Evolutionary conservation across 441 rosid genomes (phyloP), one percentile per base, ranked within the genome.

Genomic region (Lepidium campestre): DNA sequence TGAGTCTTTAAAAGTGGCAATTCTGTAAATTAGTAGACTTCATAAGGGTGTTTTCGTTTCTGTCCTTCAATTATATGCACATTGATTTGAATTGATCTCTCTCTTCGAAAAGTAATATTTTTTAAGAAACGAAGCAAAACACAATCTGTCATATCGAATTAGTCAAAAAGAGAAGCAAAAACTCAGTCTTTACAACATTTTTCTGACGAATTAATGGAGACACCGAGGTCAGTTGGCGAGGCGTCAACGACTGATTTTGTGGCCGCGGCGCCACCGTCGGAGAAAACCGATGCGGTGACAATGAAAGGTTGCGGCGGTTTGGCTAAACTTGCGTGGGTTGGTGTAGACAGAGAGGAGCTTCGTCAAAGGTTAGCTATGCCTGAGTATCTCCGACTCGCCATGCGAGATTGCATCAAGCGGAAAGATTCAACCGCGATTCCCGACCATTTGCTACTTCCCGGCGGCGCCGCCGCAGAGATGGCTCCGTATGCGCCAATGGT

Each of bases 401-500:
- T 94, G 72, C 68, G 78, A 23, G 86, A 89, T 15, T 76, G 93
- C 31, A 84, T 91, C 35, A 78, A 67, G 59, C 60, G 83, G 37
- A 81, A 75, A 78, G 82, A 80, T 37, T 58, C 57, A n/a, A 56
- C 66, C 3, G 74, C 65, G 31, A 65, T 73, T 60, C 72, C 76
- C 27, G 79, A 70, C 14, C 86, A 80, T 40, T 62, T 67, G 37
- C 25, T 70, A 8, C 58, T 57, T 17, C 74, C 53, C 36, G 77
- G 72, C 11, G 67, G 65, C 53, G 59, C 58, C 54, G 67, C 44
- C 11, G 65, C 75, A 8, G 71, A 71, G 10, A 64, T 70, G 41
- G 78, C 86, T 10, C 90, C 94, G 11, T 82, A 83, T 5, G 77
- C 88, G 1, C 97, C 99, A 1, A 45, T 94, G 81, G 85, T 91